Evolutionary conservation across 768 basidiomycete genomes (phyloP).

Genomic region (Leccinum boreale): DNA sequence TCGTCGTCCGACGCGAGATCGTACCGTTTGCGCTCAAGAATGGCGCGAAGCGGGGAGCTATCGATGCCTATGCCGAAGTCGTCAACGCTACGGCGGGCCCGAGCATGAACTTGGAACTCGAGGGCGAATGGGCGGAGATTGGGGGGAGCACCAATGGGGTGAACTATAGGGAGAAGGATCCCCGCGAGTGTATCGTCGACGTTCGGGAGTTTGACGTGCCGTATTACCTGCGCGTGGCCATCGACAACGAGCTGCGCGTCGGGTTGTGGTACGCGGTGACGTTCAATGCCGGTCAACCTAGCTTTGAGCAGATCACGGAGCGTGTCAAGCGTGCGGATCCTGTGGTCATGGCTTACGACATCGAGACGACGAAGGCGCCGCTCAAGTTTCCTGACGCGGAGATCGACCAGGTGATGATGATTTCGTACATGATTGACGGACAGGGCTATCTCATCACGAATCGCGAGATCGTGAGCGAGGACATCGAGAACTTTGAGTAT

Average conservation of each 20-base stretch:
- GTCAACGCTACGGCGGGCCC: constrained; percentile 73
- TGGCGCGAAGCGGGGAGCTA: constrained; percentile 86
- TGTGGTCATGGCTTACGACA: constrained; percentile 98
- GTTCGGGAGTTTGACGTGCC: constrained; percentile 95
- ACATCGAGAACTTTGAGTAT: constrained; percentile 98
- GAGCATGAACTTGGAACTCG: constrained; percentile 64
- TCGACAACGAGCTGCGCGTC: constrained; percentile 96
- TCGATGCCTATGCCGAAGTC: constrained; percentile 97
- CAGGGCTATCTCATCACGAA: constrained; percentile 98
- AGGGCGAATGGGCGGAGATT: constrained; percentile 58
- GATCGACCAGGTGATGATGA: constrained; percentile 99
- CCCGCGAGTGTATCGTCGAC: constrained; percentile 91
- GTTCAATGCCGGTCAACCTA: constrained; percentile 77
- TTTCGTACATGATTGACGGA: constrained; percentile 99
- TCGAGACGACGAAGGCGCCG: constrained; percentile 99
- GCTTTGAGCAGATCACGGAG: constrained; percentile 66
- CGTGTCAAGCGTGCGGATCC: constrained; percentile 98
- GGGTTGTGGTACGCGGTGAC: constrained; percentile 96
- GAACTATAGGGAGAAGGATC: constrained; percentile 62
- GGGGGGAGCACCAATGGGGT: constrained; percentile 37
- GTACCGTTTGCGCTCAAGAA: constrained; percentile 89
- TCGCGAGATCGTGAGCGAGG: constrained; percentile 93
- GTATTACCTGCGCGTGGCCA: constrained; percentile 97
- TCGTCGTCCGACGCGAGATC: constrained; percentile 82
- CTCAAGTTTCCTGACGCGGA: constrained; percentile 96